phyloP scores from a whole-genome alignment of 345 rosid genomes.

The Arabis alpina region DNA sequence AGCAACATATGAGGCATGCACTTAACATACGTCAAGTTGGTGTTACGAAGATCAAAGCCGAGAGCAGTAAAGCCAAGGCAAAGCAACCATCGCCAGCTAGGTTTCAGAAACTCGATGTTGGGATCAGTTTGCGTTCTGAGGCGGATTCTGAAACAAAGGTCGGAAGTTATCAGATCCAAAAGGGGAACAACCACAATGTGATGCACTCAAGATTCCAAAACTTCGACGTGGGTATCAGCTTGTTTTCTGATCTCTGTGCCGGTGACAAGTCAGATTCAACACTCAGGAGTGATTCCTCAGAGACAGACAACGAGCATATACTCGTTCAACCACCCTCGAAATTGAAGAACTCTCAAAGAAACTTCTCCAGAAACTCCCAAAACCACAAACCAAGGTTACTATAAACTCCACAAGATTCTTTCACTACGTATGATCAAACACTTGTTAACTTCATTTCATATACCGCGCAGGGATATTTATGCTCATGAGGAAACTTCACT shows the following conservation, averaged over 20 bases:
- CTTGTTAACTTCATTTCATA: slow-evolving; percentile 14
- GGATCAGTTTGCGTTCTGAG: slow-evolving; percentile 52
- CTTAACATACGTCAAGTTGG: slow-evolving; percentile 84
- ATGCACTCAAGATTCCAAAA: slow-evolving; percentile 52
- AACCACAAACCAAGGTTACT: slow-evolving; percentile 65
- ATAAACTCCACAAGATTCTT: slow-evolving; percentile 3
- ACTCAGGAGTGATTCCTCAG: slow-evolving; percentile 67
- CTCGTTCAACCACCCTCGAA: slow-evolving; percentile 52
- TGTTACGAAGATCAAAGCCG: slow-evolving; percentile 63
- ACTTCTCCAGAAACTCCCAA: slow-evolving; percentile 56
- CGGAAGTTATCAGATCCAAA: slow-evolving; percentile 54
- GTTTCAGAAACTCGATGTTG: slow-evolving; percentile 58
- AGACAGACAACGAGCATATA: slow-evolving; percentile 64
- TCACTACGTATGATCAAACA: background rate
- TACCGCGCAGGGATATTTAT: slow-evolving; percentile 50
- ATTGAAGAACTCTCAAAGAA: slow-evolving; percentile 59
- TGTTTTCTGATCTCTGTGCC: slow-evolving; percentile 54
- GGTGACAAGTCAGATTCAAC: slow-evolving; percentile 63
- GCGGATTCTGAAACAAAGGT: slow-evolving; percentile 47
- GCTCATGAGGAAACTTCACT: slow-evolving; percentile 52
- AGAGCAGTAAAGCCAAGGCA: slow-evolving; percentile 59
- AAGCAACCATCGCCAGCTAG: slow-evolving; percentile 68
- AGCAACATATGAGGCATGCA: slow-evolving; percentile 76
- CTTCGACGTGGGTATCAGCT: slow-evolving; percentile 51
- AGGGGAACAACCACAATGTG: slow-evolving; percentile 39